These are phyloP conservation scores for Candida sp. DNA, from an alignment of 1,139 yeast species.

Conservation along the genomic window DNA sequence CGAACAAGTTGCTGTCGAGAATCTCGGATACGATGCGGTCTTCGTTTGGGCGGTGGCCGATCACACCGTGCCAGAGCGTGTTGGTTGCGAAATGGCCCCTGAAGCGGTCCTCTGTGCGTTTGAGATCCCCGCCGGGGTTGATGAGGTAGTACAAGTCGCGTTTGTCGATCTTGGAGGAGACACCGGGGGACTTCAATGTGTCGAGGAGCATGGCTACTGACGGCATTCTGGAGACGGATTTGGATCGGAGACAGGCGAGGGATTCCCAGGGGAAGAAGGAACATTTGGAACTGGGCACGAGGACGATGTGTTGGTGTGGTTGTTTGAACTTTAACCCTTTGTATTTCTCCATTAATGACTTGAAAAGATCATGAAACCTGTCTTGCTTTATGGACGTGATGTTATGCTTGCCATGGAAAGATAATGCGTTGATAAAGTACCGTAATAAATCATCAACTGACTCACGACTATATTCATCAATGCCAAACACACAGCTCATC, in stretches of 20 bases:
- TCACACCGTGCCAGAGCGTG: constrained; percentile 57
- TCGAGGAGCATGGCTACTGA: constrained; percentile 56
- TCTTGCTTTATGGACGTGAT: constrained; percentile 69
- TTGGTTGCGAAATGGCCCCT: constrained; percentile 41
- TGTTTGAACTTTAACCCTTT: constrained; percentile 19
- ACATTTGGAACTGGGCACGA: constrained; percentile 70
- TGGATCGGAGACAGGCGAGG: constrained; percentile 52
- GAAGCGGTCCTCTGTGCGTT: constrained; percentile 68
- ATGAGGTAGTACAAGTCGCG: constrained; percentile 56
- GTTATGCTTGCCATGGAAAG: constrained; percentile 72
- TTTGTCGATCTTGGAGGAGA: constrained; percentile 8
- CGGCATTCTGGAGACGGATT: constrained; percentile 78
- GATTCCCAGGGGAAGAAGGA: constrained; percentile 91
- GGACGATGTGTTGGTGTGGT: constrained; percentile 56
- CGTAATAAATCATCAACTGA: constrained; percentile 61
- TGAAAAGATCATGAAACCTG: constrained; percentile 38
- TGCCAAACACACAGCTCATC: constrained; percentile 54
- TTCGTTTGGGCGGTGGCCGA: constrained; percentile 63
- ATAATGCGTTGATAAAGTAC: constrained; percentile 62
- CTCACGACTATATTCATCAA: constrained; percentile 28
- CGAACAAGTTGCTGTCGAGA: constrained; percentile 52
- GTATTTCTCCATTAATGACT: constrained; percentile 42
- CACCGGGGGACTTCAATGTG: constrained; percentile 28
- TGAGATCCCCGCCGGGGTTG: constrained; percentile 84
- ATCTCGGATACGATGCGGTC: constrained; percentile 41